These are phyloP conservation scores for Mycena albidolilacea DNA, from an alignment of 768 basidiomycete genomes.

Conservation along the genomic window DNA sequence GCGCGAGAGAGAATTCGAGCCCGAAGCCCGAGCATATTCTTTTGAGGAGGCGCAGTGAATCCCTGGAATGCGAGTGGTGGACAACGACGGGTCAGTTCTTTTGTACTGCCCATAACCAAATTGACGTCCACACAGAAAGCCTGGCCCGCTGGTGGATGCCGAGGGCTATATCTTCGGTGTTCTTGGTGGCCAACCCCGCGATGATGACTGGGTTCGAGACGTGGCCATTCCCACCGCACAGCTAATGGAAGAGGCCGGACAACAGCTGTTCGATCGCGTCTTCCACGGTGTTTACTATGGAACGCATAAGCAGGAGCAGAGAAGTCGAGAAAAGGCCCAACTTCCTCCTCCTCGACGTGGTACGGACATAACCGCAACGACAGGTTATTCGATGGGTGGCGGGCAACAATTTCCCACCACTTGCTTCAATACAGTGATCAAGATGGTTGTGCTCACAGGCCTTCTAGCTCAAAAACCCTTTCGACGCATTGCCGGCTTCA, in stretches of 20 bases:
- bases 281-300: conserved; percentile 13
- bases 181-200: background rate
- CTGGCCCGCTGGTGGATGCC: too few relatives aligned
- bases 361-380: background rate
- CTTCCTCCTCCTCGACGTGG: background rate
- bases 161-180: background rate
- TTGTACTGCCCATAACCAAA: background rate
- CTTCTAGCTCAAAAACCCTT: conserved; percentile 1
- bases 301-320: background rate
- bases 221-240: background rate
- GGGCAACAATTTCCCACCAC: background rate
- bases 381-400: conserved; percentile 12
- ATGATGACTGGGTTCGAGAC: background rate
- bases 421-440: background rate
- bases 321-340: background rate
- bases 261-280: background rate
- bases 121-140: too few relatives aligned
- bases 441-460: background rate
- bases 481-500: conserved; percentile 4
- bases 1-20: background rate
- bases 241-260: background rate
- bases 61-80: background rate
- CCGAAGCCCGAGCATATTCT: background rate
- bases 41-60: background rate
- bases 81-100: background rate